Base-by-base conservation (phyloP, 768 basidiomycete genomes). In the Suillus ampliporus region DNA sequence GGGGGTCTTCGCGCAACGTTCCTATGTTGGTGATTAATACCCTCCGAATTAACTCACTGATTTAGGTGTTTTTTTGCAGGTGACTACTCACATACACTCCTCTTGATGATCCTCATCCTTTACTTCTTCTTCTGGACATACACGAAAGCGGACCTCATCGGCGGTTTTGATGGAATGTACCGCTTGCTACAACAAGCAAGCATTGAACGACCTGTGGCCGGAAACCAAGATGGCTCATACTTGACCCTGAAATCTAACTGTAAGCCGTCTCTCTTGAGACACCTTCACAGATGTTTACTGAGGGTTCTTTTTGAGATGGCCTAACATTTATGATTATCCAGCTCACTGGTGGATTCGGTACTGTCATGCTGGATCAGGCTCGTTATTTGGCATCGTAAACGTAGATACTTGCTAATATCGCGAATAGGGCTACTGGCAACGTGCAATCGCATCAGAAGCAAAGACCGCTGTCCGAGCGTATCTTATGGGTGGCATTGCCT, bases 401-500 rank as follows among this genome's bases (percentile, higher is more conserved):
- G n/a, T n/a, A 31, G 10, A 31, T 61, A 21, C 17, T 34, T 21
- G 47, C 47, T 61, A 26, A 63, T 48, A 21, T 17, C n/a, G 61
- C 4, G 15, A 48, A 48, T 8, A 38, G 69, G 75, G 70, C 38
- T 78, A 79, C 58, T 79, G 79, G 76, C 75, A 77, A 57, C 65
- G 76, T 21, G 77, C 77, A 35, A 78, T 79, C 57, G 77, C 79
- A 2, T 75, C 71, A 41, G 66, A 77, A 35, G 77, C 78, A 13
- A 67, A 71, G 48, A 74, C 69, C n/a, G 76, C 77, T 3, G 77
- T 75, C 31, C 71, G 69, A n/a, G 77, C 77, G 0, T 79, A 78
- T 63, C 69, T 80, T 57, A 68, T 78, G 31, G 79, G 78, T 19
- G 79, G 78, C 15, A 64, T 80, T 54, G 75, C 77, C 7, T 79